Conservation (phyloP, 768 basidiomycete species). For the Clitopilus hobsonii region DNA sequence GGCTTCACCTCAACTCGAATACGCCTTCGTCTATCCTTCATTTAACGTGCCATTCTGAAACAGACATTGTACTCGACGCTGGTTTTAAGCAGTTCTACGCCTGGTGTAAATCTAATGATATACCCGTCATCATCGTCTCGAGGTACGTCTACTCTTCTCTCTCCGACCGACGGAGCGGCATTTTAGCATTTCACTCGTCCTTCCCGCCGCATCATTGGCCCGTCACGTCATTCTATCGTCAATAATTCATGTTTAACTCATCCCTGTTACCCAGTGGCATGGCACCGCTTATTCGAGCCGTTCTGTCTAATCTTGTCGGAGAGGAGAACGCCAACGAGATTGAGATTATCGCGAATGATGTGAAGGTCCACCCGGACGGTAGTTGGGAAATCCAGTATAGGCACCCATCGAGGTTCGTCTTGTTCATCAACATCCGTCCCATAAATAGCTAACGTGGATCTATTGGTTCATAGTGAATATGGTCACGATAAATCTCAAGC, state of each 20-base stretch:
- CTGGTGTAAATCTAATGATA: constrained; percentile 75
- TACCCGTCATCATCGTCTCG: constrained; percentile 92
- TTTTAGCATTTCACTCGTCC: too few species aligned
- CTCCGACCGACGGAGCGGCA: too few species aligned
- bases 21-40: too few species aligned
- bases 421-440: neutral
- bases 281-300: constrained; percentile 89
- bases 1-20: too few species aligned
- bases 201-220: too few species aligned
- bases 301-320: constrained; percentile 79
- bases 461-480: constrained; percentile 48
- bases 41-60: constrained; percentile 4
- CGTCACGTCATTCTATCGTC: too few species aligned
- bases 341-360: constrained; percentile 93
- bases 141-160: constrained; percentile 41
- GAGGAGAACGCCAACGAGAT: constrained; percentile 69
- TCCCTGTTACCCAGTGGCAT: constrained; percentile 78
- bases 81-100: constrained; percentile 87
- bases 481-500: constrained; percentile 98
- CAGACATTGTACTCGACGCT: constrained; percentile 81
- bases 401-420: constrained; percentile 77
- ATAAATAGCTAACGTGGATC: neutral
- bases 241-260: too few species aligned
- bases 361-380: constrained; percentile 55
- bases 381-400: constrained; percentile 83